Evolutionary conservation across 2,329 filamentous ascomycete species (phyloP), one percentile per base, ranked within the genome.

Genomic region (Claviceps maximensis): DNA sequence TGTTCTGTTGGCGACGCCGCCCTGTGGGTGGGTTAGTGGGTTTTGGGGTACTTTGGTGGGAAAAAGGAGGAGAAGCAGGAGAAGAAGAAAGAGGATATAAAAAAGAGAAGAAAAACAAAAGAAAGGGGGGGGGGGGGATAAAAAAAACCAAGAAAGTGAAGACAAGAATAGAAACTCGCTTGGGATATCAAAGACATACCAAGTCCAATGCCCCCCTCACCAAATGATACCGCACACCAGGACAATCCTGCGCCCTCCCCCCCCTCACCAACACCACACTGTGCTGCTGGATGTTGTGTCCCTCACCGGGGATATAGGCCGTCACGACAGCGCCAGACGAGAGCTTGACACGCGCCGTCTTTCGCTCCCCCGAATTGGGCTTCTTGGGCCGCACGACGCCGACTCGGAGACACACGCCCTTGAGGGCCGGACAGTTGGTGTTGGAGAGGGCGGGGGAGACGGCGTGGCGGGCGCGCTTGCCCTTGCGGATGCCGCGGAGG

Each of bases 241-340:
- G 93, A 74, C 93, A 98, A 83, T 98, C 93, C 79, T 97, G 93
- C 58, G 82, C 83, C 67, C 93, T 79, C 2, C 93, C 93, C 54
- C 93, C 93, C 59, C 93, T 79, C n/a, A 98, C 90, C 59, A 97
- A 76, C 53, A 98, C 93, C 47, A 98, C 93, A 62, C 87, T 94
- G 76, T 98, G 94, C 78, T 97, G 93, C 77, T 97, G 91, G 59
- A 97, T 90, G 70, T 97, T 98, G 73, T 98, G 93, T 49, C 93
- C 91, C 79, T 97, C 91, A 51, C 93, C 93, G 36, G 90, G 89
- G 64, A 98, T 96, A 74, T 96, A 97, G 27, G 87, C 88, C 55
- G 89, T 95, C 57, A 98, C 77, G 55, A 94, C 79, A 65, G 83
- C 88, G 53, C 93, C 93, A 58, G 82, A 90, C 55, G 87, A 93